Evolutionary conservation across 169 alveolate species (phyloP).

Genomic region (Perkinsus olseni): DNA sequence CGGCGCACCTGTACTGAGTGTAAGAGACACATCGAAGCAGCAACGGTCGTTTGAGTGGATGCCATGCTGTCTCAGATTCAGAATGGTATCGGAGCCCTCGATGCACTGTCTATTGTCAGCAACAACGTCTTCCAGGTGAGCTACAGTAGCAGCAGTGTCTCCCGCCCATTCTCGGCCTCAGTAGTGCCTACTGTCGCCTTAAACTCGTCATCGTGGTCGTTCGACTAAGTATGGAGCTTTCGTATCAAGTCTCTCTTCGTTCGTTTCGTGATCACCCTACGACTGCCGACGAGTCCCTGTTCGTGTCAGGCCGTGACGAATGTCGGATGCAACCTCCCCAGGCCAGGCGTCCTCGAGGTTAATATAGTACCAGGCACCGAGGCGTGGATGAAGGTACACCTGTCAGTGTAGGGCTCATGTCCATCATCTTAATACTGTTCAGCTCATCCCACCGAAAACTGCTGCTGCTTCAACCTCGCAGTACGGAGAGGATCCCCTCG

Average conservation of each 20-base stretch:
- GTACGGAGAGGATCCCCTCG: neutral
- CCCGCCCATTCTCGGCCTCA: no score
- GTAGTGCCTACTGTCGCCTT: no score
- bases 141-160: neutral
- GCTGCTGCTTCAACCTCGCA: neutral
- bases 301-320: neutral
- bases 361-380: neutral
- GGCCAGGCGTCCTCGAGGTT: neutral
- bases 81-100: neutral
- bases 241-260: neutral
- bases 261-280: neutral
- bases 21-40: no score
- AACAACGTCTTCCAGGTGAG: neutral
- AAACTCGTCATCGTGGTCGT: no score
- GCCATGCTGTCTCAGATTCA: neutral
- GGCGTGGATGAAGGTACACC: neutral
- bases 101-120: neutral
- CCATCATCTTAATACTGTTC: no score
- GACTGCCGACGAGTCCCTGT: no score
- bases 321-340: neutral
- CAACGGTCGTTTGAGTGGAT: no score
- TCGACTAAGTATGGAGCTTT: neutral
- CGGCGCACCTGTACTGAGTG: neutral
- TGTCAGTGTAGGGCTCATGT: neutral
- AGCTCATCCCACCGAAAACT: neutral